Evolutionary conservation across 1,284 basidiomycete genomes (phyloP), one percentile per base, ranked within the genome.

Genomic region (Cerrena zonata): DNA sequence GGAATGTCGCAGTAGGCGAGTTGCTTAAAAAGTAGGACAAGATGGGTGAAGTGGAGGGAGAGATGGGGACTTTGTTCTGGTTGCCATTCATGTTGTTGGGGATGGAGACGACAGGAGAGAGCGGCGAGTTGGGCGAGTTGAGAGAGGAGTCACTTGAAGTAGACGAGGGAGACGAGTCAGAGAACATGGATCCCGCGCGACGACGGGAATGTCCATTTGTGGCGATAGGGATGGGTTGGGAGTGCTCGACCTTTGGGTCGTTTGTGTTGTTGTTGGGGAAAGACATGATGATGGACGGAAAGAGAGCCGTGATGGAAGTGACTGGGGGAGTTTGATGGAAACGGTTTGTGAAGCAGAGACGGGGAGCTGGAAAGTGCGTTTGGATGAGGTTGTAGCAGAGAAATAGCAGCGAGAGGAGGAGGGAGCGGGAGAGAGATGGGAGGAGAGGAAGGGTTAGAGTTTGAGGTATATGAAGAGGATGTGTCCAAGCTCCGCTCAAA

Each of bases 21-120:
- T 83, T 78, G 47, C 76, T 72, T 47, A 87, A 65, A 65, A 85
- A 83, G 63, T 84, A 83, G 45, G 79, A 79, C 47, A 89, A 65
- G 53, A 89, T 81, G 44, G 86, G 84, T 2, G 86, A 86, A 12
- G 74, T 64, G 47, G 70, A 72, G 2, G 77, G 71, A 4, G 73
- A 68, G 53, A 55, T 61, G 5, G 59, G 52, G 50, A 74, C 61
- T 40, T 52, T 51, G 5, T 51, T 53, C 18, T 43, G 44, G 41
- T n/a, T 24, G n/a, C n/a, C n/a, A n/a, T n/a, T n/a, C n/a, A n/a
- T n/a, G 21, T 21, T 48, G 41, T 46, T 40, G 50, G 69, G 66
- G 61, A 65, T 52, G 25, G 47, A 74, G 67, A n/a, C n/a, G 58
- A 69, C 53, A 25, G 80, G 74, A 45, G 72, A 64, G 50, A 77